Percentiles rank a stretch among this genome's conserved stretches.
phyloP scores from a whole-genome alignment of 331 rosid species.

The Malus hybrid region DNA sequence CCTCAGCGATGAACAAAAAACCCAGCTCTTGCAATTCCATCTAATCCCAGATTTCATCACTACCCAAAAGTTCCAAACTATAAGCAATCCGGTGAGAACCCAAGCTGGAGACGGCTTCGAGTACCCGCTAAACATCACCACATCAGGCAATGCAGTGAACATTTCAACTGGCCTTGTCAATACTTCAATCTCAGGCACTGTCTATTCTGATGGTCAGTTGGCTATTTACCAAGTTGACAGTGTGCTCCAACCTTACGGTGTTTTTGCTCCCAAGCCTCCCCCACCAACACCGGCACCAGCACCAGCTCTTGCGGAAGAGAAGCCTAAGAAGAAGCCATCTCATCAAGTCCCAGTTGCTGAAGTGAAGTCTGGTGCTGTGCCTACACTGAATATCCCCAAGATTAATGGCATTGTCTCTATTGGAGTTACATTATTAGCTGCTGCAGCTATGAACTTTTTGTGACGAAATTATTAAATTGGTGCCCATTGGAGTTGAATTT shows the following conservation, averaged over 20 bases:
- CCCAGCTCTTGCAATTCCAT: constrained; percentile 73
- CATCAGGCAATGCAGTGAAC: constrained; percentile 64
- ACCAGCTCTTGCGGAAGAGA: constrained; percentile 38
- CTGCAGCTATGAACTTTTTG: not conserved
- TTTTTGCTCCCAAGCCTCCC: constrained; percentile 54
- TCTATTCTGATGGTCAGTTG: constrained; percentile 63
- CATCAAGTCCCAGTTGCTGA: constrained; percentile 20
- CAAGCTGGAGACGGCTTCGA: constrained; percentile 68
- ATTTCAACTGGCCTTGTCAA: constrained; percentile 68
- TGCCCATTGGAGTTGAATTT: not conserved
- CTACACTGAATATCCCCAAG: not conserved
- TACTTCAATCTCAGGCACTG: constrained; percentile 62
- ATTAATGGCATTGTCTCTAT: not conserved
- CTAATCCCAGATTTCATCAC: constrained; percentile 47
- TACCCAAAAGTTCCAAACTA: constrained; percentile 67
- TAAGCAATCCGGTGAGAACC: constrained; percentile 77
- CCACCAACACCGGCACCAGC: constrained; percentile 48
- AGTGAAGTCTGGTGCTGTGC: constrained; percentile 1
- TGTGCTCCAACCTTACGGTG: constrained; percentile 68
- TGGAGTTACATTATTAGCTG: not conserved
- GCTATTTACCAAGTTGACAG: constrained; percentile 70
- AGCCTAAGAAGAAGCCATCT: constrained; percentile 46
- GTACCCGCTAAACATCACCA: constrained; percentile 66
- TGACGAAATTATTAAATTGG: not conserved
- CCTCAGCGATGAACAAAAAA: constrained; percentile 54